A percentile compares a stretch with the other conserved stretches of the same genome.
Evolutionary conservation across 2,329 filamentous ascomycete genomes (phyloP).

Genomic region (Fusarium cyanostomum): DNA sequence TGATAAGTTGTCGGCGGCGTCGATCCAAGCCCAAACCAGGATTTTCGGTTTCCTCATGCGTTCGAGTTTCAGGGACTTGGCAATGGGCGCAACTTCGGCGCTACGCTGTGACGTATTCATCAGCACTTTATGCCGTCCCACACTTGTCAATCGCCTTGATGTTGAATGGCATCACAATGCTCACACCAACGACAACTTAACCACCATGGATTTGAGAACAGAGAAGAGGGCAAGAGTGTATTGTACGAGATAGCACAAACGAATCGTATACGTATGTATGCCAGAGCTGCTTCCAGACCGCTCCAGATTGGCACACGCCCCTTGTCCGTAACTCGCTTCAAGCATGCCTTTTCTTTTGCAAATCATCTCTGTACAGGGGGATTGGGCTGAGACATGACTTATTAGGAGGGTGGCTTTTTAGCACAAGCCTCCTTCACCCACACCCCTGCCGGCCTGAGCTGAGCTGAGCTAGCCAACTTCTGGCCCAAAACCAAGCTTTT

Average conservation of each 20-base stretch:
- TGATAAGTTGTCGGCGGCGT: constrained; percentile 20
- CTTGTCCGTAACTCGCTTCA: background rate
- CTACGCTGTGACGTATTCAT: constrained; percentile 39
- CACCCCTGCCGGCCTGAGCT: constrained; percentile 29
- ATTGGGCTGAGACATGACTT: constrained; percentile 46
- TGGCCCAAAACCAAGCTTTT: constrained; percentile 32
- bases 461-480: constrained; percentile 23
- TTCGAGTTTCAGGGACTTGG: constrained; percentile 39
- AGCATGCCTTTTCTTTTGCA: constrained; percentile 1
- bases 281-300: constrained; percentile 1
- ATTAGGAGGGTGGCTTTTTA: constrained; percentile 30
- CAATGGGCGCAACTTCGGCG: constrained; percentile 26
- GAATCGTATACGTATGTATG: background rate
- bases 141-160: constrained; percentile 19
- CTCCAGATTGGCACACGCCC: too few species aligned
- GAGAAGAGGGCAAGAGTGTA: background rate
- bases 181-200: background rate
- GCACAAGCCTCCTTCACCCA: constrained; percentile 25
- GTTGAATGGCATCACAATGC: constrained; percentile 22
- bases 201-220: background rate
- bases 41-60: constrained; percentile 22
- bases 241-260: background rate
- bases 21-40: constrained; percentile 35
- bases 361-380: constrained; percentile 1
- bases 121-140: constrained; percentile 28